A percentile compares a stretch with the other conserved stretches of the same genome.
Conservation (phyloP, 2,329 filamentous ascomycete genomes). For the Esteya vermicola region DNA sequence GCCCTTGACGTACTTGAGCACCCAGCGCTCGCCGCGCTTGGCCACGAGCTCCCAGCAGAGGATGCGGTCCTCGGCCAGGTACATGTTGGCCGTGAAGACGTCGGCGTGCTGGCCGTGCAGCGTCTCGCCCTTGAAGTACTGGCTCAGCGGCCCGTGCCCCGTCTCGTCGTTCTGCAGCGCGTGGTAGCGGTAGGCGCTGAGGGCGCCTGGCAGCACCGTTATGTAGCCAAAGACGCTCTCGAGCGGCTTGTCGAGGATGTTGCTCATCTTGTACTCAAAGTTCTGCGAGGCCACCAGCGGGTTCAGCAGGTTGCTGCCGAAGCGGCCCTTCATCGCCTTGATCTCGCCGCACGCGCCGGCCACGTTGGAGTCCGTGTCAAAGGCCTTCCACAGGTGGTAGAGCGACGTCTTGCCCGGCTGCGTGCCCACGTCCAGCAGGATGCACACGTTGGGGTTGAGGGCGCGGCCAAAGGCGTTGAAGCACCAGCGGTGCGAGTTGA, state of each 20-base stretch:
- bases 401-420: slow-evolving; percentile 77
- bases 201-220: slow-evolving; percentile 84
- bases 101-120: slow-evolving; percentile 80
- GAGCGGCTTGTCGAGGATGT: slow-evolving; percentile 92
- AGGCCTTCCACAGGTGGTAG: slow-evolving; percentile 98
- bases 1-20: slow-evolving; percentile 93
- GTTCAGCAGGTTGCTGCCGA: slow-evolving; percentile 72
- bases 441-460: slow-evolving; percentile 90
- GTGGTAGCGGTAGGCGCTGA: slow-evolving; percentile 91
- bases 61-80: slow-evolving; percentile 79
- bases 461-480: slow-evolving; percentile 95
- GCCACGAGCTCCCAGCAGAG: slow-evolving; percentile 91
- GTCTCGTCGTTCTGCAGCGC: slow-evolving; percentile 94
- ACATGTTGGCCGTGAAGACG: slow-evolving; percentile 68
- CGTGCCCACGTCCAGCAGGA: slow-evolving; percentile 90
- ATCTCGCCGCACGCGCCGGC: slow-evolving; percentile 96
- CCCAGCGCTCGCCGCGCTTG: slow-evolving; percentile 89
- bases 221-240: slow-evolving; percentile 98
- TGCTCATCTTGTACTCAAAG: slow-evolving; percentile 99
- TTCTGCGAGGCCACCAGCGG: slow-evolving; percentile 94
- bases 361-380: slow-evolving; percentile 94
- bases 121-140: slow-evolving; percentile 99
- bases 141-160: slow-evolving; percentile 85
- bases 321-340: slow-evolving; percentile 86
- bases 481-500: slow-evolving; percentile 98